Percentiles rank a stretch among this genome's conserved stretches.
phyloP scores from a whole-genome alignment of 2,329 filamentous ascomycete genomes.

The Sporothrix variecibatus region DNA sequence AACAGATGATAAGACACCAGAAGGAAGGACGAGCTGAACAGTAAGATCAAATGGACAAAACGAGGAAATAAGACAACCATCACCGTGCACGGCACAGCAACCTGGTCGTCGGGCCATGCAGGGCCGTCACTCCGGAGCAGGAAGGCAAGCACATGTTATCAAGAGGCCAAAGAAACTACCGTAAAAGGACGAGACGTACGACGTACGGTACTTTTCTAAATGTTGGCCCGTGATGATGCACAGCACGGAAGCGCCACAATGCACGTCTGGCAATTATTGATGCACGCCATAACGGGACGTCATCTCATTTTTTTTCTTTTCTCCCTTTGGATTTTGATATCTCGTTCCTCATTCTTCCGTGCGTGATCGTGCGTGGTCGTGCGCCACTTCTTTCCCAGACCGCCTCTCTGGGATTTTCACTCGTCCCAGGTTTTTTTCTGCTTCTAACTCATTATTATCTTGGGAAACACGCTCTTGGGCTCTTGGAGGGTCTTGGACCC shows the following conservation, averaged over 20 bases:
- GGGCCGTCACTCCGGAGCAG: neutral
- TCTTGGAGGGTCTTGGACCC: too few species aligned
- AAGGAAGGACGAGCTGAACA: neutral
- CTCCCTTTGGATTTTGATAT: neutral
- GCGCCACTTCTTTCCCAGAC: neutral
- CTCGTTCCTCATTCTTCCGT: neutral
- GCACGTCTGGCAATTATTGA: neutral
- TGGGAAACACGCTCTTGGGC: too few species aligned
- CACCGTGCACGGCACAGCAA: neutral
- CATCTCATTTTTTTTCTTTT: too few species aligned
- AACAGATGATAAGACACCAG: neutral
- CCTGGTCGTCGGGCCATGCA: neutral
- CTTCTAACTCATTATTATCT: too few species aligned
- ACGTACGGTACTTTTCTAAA: neutral
- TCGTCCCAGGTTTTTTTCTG: neutral
- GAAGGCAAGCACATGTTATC: neutral
- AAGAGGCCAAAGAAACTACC: neutral
- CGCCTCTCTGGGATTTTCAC: neutral
- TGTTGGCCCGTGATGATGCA: neutral
- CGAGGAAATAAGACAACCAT: neutral
- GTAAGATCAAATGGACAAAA: neutral
- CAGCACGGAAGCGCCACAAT: neutral
- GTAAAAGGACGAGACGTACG: neutral
- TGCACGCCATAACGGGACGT: conserved; percentile 8
- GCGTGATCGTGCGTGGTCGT: neutral